Percentiles rank a stretch among this genome's conserved stretches.
These are phyloP conservation scores for Boletales sp. DNA, from an alignment of 768 basidiomycete genomes.

Conservation along the genomic window DNA sequence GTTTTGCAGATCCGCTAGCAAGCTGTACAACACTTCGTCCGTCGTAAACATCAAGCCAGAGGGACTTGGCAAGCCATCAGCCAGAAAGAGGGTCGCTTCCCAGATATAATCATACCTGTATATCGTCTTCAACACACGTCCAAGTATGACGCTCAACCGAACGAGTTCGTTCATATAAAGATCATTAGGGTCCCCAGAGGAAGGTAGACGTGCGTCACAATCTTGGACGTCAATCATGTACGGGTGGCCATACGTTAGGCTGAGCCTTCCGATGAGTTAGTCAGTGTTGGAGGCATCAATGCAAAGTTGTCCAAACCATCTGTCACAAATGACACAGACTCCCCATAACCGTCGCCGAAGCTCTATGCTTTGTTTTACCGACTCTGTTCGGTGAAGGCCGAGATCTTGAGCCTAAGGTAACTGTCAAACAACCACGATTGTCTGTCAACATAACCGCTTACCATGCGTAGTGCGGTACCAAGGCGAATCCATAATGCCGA, in stretches of 20 bases:
- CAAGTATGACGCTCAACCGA: constrained; percentile 86
- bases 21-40: constrained; percentile 68
- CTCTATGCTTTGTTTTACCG: constrained; percentile 80
- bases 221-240: constrained; percentile 96
- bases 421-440: constrained; percentile 12
- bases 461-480: constrained; percentile 92
- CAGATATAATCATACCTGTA: constrained; percentile 59
- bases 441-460: constrained; percentile 34
- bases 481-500: constrained; percentile 85
- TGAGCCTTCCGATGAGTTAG: constrained; percentile 52
- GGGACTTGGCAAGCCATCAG: constrained; percentile 46
- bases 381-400: constrained; percentile 90
- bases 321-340: constrained; percentile 89
- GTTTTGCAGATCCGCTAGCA: constrained; percentile 62
- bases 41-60: constrained; percentile 84
- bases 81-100: constrained; percentile 3
- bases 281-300: background rate
- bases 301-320: constrained; percentile 59
- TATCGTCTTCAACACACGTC: constrained; percentile 87
- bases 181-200: constrained; percentile 75
- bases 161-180: constrained; percentile 90
- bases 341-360: constrained; percentile 90
- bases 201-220: constrained; percentile 91
- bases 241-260: constrained; percentile 88
- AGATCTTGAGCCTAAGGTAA: constrained; percentile 84